Evolutionary conservation across 2,329 filamentous ascomycete species (phyloP).

Genomic region (Cadophora gregata): DNA sequence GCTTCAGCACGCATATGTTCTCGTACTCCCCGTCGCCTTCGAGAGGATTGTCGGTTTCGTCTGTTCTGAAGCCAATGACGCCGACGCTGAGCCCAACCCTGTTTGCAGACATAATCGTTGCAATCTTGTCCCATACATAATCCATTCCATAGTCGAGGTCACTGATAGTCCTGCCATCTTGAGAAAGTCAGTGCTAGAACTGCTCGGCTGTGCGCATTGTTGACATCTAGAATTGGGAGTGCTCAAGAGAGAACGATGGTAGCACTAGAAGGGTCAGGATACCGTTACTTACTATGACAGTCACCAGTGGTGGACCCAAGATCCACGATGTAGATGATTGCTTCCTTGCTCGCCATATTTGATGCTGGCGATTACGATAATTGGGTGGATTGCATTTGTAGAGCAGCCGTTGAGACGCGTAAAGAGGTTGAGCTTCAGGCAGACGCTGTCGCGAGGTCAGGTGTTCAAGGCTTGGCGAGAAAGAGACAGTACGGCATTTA

Average conservation of each 20-base stretch:
- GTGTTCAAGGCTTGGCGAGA: not conserved
- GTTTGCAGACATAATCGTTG: slow-evolving; percentile 68
- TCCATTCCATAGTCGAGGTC: slow-evolving; percentile 89
- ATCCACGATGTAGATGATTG: slow-evolving; percentile 90
- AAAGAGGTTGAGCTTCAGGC: not conserved
- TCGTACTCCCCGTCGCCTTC: slow-evolving; percentile 72
- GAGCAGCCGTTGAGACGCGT: not conserved
- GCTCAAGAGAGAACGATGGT: not conserved
- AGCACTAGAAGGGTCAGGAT: not conserved
- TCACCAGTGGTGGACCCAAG: slow-evolving; percentile 84
- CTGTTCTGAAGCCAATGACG: slow-evolving; percentile 84
- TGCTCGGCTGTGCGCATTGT: no score
- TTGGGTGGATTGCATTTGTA: not conserved
- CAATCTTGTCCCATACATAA: slow-evolving; percentile 95
- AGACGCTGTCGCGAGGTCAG: not conserved
- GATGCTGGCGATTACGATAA: slow-evolving; percentile 26
- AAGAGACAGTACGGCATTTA: not conserved
- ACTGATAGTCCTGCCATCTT: slow-evolving; percentile 70
- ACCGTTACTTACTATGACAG: slow-evolving; percentile 51
- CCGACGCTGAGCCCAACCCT: slow-evolving; percentile 77
- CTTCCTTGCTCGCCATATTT: slow-evolving; percentile 90
- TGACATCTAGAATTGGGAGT: not conserved
- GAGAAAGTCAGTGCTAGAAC: not conserved
- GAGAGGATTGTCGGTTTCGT: slow-evolving; percentile 74
- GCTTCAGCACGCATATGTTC: slow-evolving; percentile 82